A percentile compares a stretch with the other conserved stretches of the same genome.
Evolutionary conservation across 768 basidiomycete genomes (phyloP).

Genomic region (Lyophyllum decastes): DNA sequence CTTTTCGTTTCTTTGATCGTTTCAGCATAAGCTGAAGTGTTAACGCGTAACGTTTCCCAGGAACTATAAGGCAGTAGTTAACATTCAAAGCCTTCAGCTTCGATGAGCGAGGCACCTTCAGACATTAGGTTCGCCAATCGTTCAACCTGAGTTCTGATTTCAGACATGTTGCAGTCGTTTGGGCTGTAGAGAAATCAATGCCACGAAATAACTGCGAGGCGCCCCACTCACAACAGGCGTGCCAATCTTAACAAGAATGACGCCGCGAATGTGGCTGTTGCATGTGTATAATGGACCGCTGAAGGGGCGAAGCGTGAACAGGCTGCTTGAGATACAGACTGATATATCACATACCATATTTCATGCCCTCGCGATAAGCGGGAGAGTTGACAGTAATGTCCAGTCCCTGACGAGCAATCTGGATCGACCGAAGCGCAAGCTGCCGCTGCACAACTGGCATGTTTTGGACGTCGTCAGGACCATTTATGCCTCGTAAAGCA

Average conservation of each 20-base stretch:
- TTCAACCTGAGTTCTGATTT: conserved; percentile 78
- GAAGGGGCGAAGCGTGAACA: conserved; percentile 4
- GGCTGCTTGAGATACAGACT: neutral
- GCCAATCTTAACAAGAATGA: conserved; percentile 86
- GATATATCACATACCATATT: conserved; percentile 65
- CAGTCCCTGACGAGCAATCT: conserved; percentile 76
- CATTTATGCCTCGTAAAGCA: conserved; percentile 78
- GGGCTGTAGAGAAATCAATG: conserved; percentile 52
- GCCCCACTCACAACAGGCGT: conserved; percentile 73
- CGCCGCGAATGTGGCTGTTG: conserved; percentile 91
- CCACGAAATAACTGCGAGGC: neutral
- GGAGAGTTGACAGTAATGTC: conserved; percentile 86
- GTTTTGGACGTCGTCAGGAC: conserved; percentile 82
- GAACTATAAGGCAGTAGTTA: conserved; percentile 51
- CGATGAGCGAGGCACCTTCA: conserved; percentile 55
- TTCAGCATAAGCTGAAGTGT: conserved; percentile 91
- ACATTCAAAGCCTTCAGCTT: neutral
- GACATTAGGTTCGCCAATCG: conserved; percentile 75
- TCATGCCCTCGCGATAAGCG: conserved; percentile 88
- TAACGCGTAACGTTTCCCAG: conserved; percentile 89
- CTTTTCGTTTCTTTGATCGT: conserved; percentile 63
- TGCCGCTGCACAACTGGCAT: conserved; percentile 81
- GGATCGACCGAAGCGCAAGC: conserved; percentile 80
- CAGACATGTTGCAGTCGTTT: conserved; percentile 74
- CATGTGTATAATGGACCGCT: conserved; percentile 92